Percentiles rank a stretch among this genome's conserved stretches.
Conservation (phyloP, 2,329 filamentous ascomycete genomes). For the Grosmannia huntii region DNA sequence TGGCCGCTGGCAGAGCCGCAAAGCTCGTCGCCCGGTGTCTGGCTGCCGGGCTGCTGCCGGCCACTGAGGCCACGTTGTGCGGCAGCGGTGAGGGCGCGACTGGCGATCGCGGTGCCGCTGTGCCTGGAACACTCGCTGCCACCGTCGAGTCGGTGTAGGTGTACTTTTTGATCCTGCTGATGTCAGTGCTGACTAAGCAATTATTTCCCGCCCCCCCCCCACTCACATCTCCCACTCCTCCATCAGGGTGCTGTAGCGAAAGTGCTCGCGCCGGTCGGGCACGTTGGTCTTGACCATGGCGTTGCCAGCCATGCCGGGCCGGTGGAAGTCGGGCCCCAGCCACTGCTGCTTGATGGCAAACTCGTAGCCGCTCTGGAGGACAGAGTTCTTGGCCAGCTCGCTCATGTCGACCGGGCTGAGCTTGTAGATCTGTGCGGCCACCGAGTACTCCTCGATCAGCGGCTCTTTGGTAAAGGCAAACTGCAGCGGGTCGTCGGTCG, state of each 20-base stretch:
- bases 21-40: neutral
- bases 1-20: neutral
- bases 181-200: neutral
- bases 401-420: constrained; percentile 97
- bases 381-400: constrained; percentile 90
- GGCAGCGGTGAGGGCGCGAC: neutral
- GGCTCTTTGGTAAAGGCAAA: constrained; percentile 99
- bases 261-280: constrained; percentile 82
- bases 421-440: constrained; percentile 97
- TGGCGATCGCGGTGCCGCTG: neutral
- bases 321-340: constrained; percentile 67
- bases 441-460: constrained; percentile 93
- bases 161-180: constrained; percentile 28
- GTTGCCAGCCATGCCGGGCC: constrained; percentile 74
- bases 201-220: too few species aligned
- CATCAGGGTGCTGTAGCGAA: constrained; percentile 71
- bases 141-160: constrained; percentile 13
- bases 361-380: constrained; percentile 90
- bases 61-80: neutral
- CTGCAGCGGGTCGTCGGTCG: constrained; percentile 91
- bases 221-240: constrained; percentile 77
- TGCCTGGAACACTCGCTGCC: neutral
- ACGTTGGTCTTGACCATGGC: constrained; percentile 94
- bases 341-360: constrained; percentile 79
- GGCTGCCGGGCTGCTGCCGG: neutral